Percentiles rank a stretch among this genome's conserved stretches.
These are phyloP conservation scores for Coriolopsis trogii DNA, from an alignment of 1,284 basidiomycete species.

Conservation along the genomic window DNA sequence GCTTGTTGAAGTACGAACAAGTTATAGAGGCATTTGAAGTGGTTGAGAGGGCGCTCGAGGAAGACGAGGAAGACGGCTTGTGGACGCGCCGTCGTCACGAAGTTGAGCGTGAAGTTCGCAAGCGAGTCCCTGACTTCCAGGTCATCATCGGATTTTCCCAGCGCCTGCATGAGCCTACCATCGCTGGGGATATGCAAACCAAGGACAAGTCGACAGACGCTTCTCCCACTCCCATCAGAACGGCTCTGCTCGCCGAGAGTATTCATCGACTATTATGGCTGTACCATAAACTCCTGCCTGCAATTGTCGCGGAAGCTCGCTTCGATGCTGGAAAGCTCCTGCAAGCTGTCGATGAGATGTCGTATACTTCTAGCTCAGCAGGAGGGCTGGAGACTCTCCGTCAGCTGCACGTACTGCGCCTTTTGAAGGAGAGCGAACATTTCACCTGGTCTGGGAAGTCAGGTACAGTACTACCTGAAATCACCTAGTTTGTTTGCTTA, in stretches of 20 bases:
- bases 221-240: slow-evolving; percentile 39
- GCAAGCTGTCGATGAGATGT: slow-evolving; percentile 46
- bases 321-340: slow-evolving; percentile 89
- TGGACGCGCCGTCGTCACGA: slow-evolving; percentile 70
- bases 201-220: slow-evolving; percentile 29
- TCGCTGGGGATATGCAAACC: slow-evolving; percentile 27
- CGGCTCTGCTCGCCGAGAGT: slow-evolving; percentile 73
- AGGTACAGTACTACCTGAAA: slow-evolving; percentile 44
- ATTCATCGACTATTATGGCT: slow-evolving; percentile 82
- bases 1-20: slow-evolving; percentile 67
- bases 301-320: slow-evolving; percentile 73
- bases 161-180: slow-evolving; percentile 31
- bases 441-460: slow-evolving; percentile 80
- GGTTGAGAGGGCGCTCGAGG: slow-evolving; percentile 62
- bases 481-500: background rate
- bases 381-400: slow-evolving; percentile 60
- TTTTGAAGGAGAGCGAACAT: slow-evolving; percentile 73
- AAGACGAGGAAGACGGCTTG: slow-evolving; percentile 61
- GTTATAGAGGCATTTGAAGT: slow-evolving; percentile 54
- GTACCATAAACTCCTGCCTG: slow-evolving; percentile 80
- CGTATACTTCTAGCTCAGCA: slow-evolving; percentile 1
- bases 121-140: slow-evolving; percentile 81
- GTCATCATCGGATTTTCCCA: slow-evolving; percentile 82
- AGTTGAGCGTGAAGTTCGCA: slow-evolving; percentile 75
- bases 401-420: slow-evolving; percentile 80